Conservation (phyloP, 192 early-diverging fungal genomes). For the Thoreauomyces humboldtii region DNA sequence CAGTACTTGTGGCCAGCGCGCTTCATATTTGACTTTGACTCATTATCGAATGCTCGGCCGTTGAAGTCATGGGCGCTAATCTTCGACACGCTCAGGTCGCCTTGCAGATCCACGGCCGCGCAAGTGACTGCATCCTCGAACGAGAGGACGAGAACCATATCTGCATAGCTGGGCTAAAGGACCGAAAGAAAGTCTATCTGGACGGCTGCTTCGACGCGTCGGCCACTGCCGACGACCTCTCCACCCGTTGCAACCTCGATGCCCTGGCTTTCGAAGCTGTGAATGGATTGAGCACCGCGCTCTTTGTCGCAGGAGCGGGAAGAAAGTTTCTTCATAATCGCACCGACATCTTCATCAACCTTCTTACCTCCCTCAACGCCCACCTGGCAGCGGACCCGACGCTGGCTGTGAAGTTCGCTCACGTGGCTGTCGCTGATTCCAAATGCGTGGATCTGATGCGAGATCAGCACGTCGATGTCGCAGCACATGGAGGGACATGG, state of each 20-base stretch:
- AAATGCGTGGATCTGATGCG: constrained; percentile 21
- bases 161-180: neutral
- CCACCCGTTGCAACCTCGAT: neutral
- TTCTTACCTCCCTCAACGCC: neutral
- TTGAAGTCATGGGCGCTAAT: too few relatives aligned
- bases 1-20: too few relatives aligned
- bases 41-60: too few relatives aligned
- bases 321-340: neutral
- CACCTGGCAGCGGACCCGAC: neutral
- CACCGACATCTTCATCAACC: neutral
- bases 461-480: neutral
- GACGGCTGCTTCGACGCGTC: constrained; percentile 4
- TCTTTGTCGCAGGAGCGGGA: constrained; percentile 6
- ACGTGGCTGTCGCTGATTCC: constrained; percentile 13
- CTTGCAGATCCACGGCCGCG: constrained; percentile 8
- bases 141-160: constrained; percentile 5
- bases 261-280: neutral
- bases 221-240: neutral
- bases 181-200: constrained; percentile 12
- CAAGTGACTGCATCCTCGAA: neutral
- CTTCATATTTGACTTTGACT: too few relatives aligned
- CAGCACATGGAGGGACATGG: neutral
- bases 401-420: neutral
- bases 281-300: constrained; percentile 10
- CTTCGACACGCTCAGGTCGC: constrained; percentile 16